phyloP scores from a whole-genome alignment of 2,329 filamentous ascomycete genomes.

The Exophiala bonariae region DNA sequence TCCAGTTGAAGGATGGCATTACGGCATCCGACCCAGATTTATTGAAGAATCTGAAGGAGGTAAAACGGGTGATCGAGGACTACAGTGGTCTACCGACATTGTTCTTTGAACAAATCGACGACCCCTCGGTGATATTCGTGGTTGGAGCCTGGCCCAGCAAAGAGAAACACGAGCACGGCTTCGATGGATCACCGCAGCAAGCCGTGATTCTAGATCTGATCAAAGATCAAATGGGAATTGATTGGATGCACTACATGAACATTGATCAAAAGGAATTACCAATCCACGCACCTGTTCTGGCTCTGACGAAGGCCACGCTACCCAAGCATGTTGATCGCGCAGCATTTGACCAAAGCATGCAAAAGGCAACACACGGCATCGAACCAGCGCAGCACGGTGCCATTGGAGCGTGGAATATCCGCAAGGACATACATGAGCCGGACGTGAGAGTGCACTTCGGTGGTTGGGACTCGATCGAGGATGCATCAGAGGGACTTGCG shows the following conservation, averaged over 20 bases:
- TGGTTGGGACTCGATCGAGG: constrained; percentile 16
- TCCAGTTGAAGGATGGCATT: constrained; percentile 18
- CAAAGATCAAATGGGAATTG: constrained; percentile 21
- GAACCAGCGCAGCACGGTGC: constrained; percentile 17
- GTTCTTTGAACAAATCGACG: constrained; percentile 21
- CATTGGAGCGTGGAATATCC: constrained; percentile 20
- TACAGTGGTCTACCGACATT: constrained; percentile 19
- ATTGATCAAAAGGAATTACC: constrained; percentile 14
- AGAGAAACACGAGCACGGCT: constrained; percentile 17
- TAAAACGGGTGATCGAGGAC: constrained; percentile 21
- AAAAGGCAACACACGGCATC: constrained; percentile 6
- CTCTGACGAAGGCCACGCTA: constrained; percentile 13
- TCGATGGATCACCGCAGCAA: constrained; percentile 19
- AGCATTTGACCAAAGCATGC: constrained; percentile 19
- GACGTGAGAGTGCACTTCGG: constrained; percentile 20
- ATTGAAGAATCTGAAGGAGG: constrained; percentile 18
- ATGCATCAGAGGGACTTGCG: constrained; percentile 12
- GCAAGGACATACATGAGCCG: constrained; percentile 15
- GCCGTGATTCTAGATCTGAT: constrained; percentile 14
- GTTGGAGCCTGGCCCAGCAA: constrained; percentile 20
- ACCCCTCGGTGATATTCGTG: constrained; percentile 19
- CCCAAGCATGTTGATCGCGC: constrained; percentile 6
- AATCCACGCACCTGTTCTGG: constrained; percentile 15
- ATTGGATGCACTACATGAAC: constrained; percentile 25
- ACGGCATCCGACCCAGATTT: constrained; percentile 12